phyloP scores from a whole-genome alignment of 495 filamentous ascomycete genomes.

The Hypoxylon cercidicola region DNA sequence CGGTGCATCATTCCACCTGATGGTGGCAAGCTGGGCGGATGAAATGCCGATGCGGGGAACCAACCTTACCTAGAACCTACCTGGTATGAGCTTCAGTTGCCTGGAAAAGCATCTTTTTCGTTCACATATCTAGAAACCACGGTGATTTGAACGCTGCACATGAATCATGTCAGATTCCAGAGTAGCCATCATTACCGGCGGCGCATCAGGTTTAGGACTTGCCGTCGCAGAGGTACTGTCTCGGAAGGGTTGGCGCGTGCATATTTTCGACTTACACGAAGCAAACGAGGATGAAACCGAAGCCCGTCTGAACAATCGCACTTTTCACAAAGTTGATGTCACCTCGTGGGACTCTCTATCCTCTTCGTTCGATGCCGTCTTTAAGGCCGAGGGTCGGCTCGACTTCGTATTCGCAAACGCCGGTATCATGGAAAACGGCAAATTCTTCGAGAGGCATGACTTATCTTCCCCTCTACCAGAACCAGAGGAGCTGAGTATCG shows the following conservation, averaged over 20 bases:
- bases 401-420: constrained; percentile 59
- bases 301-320: not conserved
- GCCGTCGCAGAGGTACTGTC: constrained; percentile 31
- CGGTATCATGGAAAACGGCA: constrained; percentile 52
- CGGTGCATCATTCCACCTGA: too few relatives aligned
- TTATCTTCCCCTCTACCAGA: constrained; percentile 41
- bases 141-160: not conserved
- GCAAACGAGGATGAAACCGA: not conserved
- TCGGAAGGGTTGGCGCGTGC: constrained; percentile 33
- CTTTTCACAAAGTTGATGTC: constrained; percentile 36
- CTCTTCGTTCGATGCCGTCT: constrained; percentile 48
- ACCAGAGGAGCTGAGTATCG: constrained; percentile 49
- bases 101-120: not conserved
- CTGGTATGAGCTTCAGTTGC: not conserved
- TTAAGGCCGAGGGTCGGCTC: constrained; percentile 45
- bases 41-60: constrained; percentile 43
- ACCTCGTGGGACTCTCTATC: constrained; percentile 39
- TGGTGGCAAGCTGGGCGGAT: too few relatives aligned
- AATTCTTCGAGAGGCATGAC: constrained; percentile 40
- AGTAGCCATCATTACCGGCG: constrained; percentile 37
- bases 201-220: constrained; percentile 36
- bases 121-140: not conserved
- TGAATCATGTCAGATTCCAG: constrained; percentile 23
- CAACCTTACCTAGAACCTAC: constrained; percentile 8
- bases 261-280: constrained; percentile 33